Percentiles rank a stretch among this genome's conserved stretches.
phyloP scores from a whole-genome alignment of 495 filamentous ascomycete genomes.

The Geoglossum glabrum region DNA sequence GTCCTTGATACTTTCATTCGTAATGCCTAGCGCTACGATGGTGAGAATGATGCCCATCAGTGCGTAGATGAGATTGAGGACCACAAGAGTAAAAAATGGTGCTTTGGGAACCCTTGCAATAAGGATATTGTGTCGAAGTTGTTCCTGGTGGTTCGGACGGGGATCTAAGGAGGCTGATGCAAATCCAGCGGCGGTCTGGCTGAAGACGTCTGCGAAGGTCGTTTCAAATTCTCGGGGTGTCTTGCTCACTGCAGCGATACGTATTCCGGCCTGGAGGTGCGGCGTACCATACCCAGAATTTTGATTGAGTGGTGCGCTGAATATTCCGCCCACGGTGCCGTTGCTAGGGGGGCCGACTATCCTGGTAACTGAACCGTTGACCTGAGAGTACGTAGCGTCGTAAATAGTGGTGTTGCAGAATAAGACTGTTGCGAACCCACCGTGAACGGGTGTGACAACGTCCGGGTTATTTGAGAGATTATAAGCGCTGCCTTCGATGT shows the following conservation, averaged over 20 bases:
- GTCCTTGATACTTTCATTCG: constrained; percentile 3
- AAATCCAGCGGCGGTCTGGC: constrained; percentile 5
- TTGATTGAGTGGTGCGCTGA: constrained; percentile 5
- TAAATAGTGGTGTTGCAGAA: constrained; percentile 9
- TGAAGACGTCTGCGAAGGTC: constrained; percentile 6
- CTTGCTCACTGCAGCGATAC: constrained; percentile 3
- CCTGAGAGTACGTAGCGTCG: constrained; percentile 6
- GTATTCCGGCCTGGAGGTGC: constrained; percentile 4
- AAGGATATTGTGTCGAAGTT: constrained; percentile 4
- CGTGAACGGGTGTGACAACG: neutral
- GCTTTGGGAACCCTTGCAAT: constrained; percentile 10
- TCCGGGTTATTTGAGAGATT: neutral
- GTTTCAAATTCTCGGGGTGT: constrained; percentile 6
- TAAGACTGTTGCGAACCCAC: neutral
- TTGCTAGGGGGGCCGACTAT: neutral
- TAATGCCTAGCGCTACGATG: neutral
- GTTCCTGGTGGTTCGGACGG: constrained; percentile 3
- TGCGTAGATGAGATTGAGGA: constrained; percentile 8
- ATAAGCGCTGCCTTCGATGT: neutral
- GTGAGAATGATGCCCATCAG: constrained; percentile 1
- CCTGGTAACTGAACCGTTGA: constrained; percentile 8
- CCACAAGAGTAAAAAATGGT: constrained; percentile 11
- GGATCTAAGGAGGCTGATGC: constrained; percentile 5
- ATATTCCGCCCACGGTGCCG: neutral
- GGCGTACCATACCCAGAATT: constrained; percentile 1